Base-by-base conservation (phyloP, 192 early-diverging fungal species). In the Coemansia sp. region DNA sequence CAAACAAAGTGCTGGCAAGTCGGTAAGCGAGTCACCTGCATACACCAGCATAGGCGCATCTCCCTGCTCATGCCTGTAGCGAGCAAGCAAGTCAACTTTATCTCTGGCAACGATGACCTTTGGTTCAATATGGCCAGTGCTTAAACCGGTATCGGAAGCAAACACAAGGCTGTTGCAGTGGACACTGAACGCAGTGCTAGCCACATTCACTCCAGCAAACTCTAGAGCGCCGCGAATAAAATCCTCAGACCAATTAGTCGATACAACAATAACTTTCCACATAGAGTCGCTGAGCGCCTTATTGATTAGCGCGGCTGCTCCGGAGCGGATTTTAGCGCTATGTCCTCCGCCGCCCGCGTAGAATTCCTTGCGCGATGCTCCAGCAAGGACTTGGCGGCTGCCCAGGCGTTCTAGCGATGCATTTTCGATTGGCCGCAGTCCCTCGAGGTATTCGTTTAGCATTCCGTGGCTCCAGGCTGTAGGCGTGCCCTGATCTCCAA, bases 211-310 rank as follows among this genome's bases (percentile, higher is more conserved):
- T 9, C 77, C 74, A 31, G 64, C 67, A 2, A 70, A 70, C 6
- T 63, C 57, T 40, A 84, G 29, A 0, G 77, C 71, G 22, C 83
- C 83, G 0, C 62, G 62, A 20, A 84, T 76, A 56, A 80, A 76
- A 43, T 79, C 77, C 22, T 64, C 32, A 0, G 83, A 80, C 83
- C 83, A 84, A 32, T 84, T 84, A 37, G 62, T 65, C 22, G 83
- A 84, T 2, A 80, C 47, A 0, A 84, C 39, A 14, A 63, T 68
- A 27, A 74, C 69, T 10, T 59, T 37, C 59, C 40, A 66, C 41
- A 25, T 58, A 4, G 41, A 25, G 2, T n/a, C 11, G 10, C 20
- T 24, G 20, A 84, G 39, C 27, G 70, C 66, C 19, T 57, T 27
- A 43, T 63, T 67, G 45, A 80, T 60, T 14, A 59, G 59, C 4